A percentile compares a stretch with the other conserved stretches of the same genome.
phyloP scores from a whole-genome alignment of 2,329 filamentous ascomycete genomes.

The Alternaria metachromatica region DNA sequence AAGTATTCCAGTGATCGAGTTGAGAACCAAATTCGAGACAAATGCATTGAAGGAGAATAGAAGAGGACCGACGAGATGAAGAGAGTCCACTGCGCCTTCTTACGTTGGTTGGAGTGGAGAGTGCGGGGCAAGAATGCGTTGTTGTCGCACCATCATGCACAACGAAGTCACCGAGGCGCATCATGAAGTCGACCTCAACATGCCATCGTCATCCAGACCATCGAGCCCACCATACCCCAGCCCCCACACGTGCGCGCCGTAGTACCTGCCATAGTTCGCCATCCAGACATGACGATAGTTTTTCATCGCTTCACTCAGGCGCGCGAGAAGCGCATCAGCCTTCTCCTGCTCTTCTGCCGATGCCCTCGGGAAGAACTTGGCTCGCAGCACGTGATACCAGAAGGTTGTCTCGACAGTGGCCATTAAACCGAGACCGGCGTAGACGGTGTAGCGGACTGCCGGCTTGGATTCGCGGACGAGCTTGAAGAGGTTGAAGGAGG shows the following conservation, averaged over 20 bases:
- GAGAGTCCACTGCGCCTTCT: no score
- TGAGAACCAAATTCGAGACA: no score
- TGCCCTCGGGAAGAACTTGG: constrained; percentile 33
- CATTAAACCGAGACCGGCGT: constrained; percentile 29
- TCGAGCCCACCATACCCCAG: constrained; percentile 23
- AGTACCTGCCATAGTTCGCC: constrained; percentile 28
- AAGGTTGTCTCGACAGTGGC: constrained; percentile 35
- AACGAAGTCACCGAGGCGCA: no score
- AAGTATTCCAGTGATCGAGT: no score
- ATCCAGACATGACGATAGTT: constrained; percentile 27
- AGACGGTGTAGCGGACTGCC: constrained; percentile 33
- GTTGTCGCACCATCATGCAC: no score
- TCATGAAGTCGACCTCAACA: no score
- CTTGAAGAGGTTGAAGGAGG: constrained; percentile 23
- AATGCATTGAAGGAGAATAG: no score
- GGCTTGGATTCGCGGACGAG: constrained; percentile 21
- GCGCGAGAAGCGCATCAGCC: constrained; percentile 19
- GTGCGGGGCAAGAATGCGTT: no score
- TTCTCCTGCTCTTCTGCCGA: constrained; percentile 19
- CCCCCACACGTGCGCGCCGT: constrained; percentile 27
- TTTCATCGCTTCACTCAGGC: constrained; percentile 7
- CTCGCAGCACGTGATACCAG: constrained; percentile 35
- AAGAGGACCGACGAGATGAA: no score
- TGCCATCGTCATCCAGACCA: no score
- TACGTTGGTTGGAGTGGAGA: no score